Evolutionary conservation across 805 yeast genomes (phyloP).

Genomic region (Kurtzmaniella cleridarum): DNA sequence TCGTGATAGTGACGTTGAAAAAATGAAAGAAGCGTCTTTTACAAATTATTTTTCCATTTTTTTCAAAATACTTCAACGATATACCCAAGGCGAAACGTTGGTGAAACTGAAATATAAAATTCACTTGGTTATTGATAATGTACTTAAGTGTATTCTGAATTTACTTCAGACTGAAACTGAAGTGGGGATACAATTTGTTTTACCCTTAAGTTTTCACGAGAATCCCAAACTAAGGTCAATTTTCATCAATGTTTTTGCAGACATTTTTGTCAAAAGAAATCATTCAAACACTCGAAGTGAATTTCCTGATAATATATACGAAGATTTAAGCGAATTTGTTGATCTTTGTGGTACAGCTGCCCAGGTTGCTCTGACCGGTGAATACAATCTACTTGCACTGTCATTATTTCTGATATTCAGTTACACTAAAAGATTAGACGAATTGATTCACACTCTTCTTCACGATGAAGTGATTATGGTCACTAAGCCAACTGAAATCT

Average conservation of each 20-base stretch:
- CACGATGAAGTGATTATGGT: conserved; percentile 58
- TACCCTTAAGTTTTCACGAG: conserved; percentile 74
- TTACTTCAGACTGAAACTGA: conserved; percentile 68
- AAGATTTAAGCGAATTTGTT: conserved; percentile 30
- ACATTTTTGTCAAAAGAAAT: conserved; percentile 44
- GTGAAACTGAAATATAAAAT: conserved; percentile 46
- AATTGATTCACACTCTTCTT: conserved; percentile 50
- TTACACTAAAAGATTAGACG: conserved; percentile 27
- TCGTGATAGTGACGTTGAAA: conserved; percentile 46
- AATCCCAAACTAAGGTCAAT: conserved; percentile 62
- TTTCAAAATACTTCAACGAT: conserved; percentile 48
- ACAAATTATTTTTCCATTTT: conserved; percentile 62
- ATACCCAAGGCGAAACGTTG: conserved; percentile 11
- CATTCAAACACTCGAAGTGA: conserved; percentile 18
- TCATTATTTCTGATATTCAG: conserved; percentile 54
- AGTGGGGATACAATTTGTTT: conserved; percentile 68
- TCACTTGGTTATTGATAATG: conserved; percentile 53
- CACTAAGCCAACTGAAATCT: conserved; percentile 61
- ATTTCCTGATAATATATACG: conserved; percentile 21
- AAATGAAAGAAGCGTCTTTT: conserved; percentile 56
- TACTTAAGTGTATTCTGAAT: conserved; percentile 61
- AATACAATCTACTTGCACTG: conserved; percentile 66
- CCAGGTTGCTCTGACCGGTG: conserved; percentile 58
- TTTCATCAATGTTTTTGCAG: conserved; percentile 71
- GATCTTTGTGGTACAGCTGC: conserved; percentile 49